phyloP scores from a whole-genome alignment of 2,329 filamentous ascomycete species.

The Canariomyces notabilis region DNA sequence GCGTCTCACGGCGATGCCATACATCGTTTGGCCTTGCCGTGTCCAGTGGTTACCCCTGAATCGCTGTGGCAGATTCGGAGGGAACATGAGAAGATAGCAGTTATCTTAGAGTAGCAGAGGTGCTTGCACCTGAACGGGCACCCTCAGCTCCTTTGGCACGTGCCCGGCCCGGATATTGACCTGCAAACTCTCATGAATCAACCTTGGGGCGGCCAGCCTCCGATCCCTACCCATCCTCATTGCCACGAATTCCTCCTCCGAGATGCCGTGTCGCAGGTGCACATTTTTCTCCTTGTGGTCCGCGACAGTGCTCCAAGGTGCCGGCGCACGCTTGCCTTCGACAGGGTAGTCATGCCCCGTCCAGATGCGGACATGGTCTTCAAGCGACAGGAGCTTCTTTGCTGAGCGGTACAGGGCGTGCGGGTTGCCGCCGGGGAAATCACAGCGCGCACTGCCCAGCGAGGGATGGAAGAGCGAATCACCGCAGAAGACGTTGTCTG shows the following conservation, averaged over 20 bases:
- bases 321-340: constrained; percentile 29
- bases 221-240: constrained; percentile 41
- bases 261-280: constrained; percentile 40
- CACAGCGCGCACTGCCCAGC: constrained; percentile 48
- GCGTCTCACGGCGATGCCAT: constrained; percentile 31
- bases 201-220: constrained; percentile 38
- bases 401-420: constrained; percentile 40
- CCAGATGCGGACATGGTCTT: constrained; percentile 44
- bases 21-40: constrained; percentile 29
- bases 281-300: constrained; percentile 44
- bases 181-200: constrained; percentile 48
- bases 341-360: constrained; percentile 52
- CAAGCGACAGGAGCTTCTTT: constrained; percentile 38
- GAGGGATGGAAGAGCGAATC: constrained; percentile 50
- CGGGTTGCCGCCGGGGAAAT: constrained; percentile 50
- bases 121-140: constrained; percentile 32
- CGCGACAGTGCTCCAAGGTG: constrained; percentile 40
- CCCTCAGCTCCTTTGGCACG: constrained; percentile 35
- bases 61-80: constrained; percentile 33
- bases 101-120: too few species aligned
- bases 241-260: constrained; percentile 40
- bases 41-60: constrained; percentile 29
- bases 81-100: constrained; percentile 20
- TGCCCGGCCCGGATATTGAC: constrained; percentile 47
- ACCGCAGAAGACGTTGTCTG: constrained; percentile 46